These are phyloP conservation scores for Xylariaceae sp. DNA, from an alignment of 2,329 filamentous ascomycete genomes.

Conservation along the genomic window DNA sequence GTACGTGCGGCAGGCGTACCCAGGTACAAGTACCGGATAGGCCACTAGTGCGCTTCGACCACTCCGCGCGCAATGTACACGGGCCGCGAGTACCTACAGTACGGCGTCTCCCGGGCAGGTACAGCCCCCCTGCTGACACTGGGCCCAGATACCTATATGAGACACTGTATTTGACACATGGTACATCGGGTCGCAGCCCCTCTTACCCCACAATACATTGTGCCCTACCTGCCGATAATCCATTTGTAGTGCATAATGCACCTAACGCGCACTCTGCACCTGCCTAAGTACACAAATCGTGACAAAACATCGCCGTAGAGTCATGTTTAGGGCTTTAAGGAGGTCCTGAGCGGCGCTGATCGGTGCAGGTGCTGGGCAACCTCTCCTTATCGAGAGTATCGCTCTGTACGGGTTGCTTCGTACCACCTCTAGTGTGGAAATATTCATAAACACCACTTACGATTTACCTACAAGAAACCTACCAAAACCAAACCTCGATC, in stretches of 20 bases:
- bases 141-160: neutral
- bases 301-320: neutral
- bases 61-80: no score
- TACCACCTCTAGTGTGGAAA: no score
- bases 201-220: neutral
- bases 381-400: neutral
- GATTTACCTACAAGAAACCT: no score
- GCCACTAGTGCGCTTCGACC: no score
- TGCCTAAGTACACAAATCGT: neutral
- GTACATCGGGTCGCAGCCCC: neutral
- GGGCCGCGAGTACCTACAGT: no score
- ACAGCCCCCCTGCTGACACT: neutral
- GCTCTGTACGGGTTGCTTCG: neutral
- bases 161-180: neutral
- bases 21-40: neutral
- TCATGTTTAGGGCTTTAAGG: neutral
- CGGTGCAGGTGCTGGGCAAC: neutral
- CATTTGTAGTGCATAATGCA: neutral
- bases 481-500: neutral
- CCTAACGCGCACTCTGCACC: neutral
- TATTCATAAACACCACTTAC: neutral
- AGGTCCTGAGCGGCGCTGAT: neutral
- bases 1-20: neutral
- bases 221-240: neutral
- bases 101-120: neutral